Conservation (phyloP, 352 stramenopile genomes). For the Phytophthora pluvialis region DNA sequence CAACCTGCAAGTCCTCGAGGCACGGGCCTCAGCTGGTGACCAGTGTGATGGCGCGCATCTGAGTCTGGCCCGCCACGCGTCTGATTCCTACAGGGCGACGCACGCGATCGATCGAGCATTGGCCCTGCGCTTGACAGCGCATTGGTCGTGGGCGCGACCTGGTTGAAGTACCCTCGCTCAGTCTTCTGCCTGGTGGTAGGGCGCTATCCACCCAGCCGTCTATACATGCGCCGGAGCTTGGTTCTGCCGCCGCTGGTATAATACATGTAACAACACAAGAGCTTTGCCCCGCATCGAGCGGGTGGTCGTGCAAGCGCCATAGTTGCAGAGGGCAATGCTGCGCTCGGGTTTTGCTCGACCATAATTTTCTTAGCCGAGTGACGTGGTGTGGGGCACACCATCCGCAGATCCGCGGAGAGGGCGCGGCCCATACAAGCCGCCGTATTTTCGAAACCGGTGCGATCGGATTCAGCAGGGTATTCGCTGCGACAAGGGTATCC, state of each 20-base stretch:
- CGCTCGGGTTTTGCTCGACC: conserved; percentile 10
- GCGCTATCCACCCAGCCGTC: neutral
- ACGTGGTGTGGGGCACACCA: conserved; percentile 10
- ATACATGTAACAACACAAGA: neutral
- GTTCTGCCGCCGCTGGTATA: neutral
- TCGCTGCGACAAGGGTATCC: conserved; percentile 1
- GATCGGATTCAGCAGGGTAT: conserved; percentile 14
- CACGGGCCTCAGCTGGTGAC: conserved; percentile 4
- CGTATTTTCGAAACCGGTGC: neutral
- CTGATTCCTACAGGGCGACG: conserved; percentile 1
- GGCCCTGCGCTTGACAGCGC: neutral
- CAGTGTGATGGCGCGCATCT: conserved; percentile 14
- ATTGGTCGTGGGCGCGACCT: neutral
- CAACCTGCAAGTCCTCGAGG: conserved; percentile 3
- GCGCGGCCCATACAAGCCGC: neutral
- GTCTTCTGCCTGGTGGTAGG: neutral
- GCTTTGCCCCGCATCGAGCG: neutral
- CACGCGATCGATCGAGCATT: neutral
- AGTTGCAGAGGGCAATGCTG: neutral
- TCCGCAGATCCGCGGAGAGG: neutral
- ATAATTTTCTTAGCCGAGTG: neutral
- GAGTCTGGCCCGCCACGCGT: conserved; percentile 6
- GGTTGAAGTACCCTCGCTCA: conserved; percentile 2
- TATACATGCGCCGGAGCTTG: conserved; percentile 4
- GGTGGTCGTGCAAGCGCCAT: neutral